Evolutionary conservation across 192 early-diverging fungal species (phyloP), one percentile per base, ranked within the genome.

Genomic region (Allomyces javanicus): DNA sequence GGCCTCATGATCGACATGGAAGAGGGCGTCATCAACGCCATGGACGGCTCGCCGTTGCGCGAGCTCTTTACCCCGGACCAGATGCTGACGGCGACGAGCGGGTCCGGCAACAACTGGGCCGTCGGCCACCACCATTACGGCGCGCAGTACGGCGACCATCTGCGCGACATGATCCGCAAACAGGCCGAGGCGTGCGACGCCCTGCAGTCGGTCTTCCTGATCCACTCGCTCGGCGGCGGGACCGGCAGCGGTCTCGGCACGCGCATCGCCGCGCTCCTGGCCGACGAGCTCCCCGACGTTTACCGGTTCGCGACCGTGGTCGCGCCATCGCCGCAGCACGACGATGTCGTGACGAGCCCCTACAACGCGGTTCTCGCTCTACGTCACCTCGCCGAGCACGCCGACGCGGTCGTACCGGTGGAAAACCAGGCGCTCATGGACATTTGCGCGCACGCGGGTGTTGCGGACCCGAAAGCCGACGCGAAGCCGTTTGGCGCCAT

Each of bases 1-100:
- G 71, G 76, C n/a, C 62, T 84, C 22, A 44, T 84, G 67, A 67
- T 84, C 27, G 83, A 84, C 65, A 84, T 84, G 83, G 83, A 84
- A 67, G 73, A 74, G 45, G 72, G 74, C 10, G 83, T 84, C 27
- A 64, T 84, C 11, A 66, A 65, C 61, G 69, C 74, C 43, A 78
- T 84, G 24, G n/a, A 55, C 10, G 25, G 44, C 17, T 69, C 64
- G 25, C 69, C 73, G 3, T 27, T 78, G 24, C 45, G 70, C 25
- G 70, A 77, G 25, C 71, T 84, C 5, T 84, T 84, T 70, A 74
- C 71, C 25, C 23, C 25, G 1, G n/a, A 71, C 63, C 83, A 84
- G 66, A 63, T 70, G 6, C 63, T 84, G 12, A 66, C 63, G 9
- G 69, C 71, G 61, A 69, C 76, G 45, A 76, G 76, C 24, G 83